Percentiles rank a stretch among this genome's conserved stretches.
phyloP scores from a whole-genome alignment of 768 basidiomycete species.

The Mycena haematopus region DNA sequence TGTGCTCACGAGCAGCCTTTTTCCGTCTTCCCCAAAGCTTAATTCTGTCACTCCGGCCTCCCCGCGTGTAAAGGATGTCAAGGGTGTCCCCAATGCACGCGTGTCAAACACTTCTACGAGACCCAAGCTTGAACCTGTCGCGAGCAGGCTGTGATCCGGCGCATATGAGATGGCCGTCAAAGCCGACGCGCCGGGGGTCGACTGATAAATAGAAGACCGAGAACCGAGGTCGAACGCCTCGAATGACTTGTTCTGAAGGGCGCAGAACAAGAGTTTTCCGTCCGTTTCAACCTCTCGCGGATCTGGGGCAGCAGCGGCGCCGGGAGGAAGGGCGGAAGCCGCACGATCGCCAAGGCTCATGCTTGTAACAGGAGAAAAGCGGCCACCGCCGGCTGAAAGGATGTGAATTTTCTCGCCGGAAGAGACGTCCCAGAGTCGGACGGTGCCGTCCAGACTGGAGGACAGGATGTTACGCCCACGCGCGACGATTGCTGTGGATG shows the following conservation, averaged over 20 bases:
- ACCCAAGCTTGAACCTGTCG: conserved; percentile 64
- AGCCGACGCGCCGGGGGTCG: conserved; percentile 34
- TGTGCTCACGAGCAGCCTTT: conserved; percentile 55
- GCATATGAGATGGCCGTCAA: conserved; percentile 56
- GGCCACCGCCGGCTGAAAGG: conserved; percentile 44
- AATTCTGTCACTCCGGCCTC: conserved; percentile 59
- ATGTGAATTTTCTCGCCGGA: conserved; percentile 54
- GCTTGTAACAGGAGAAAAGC: conserved; percentile 48
- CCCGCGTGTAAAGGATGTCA: conserved; percentile 53
- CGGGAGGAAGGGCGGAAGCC: conserved; percentile 14
- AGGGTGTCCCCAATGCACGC: conserved; percentile 45
- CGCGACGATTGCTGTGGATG: conserved; percentile 66
- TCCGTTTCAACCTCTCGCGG: conserved; percentile 53
- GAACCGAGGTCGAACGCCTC: conserved; percentile 61
- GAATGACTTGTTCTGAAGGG: conserved; percentile 60
- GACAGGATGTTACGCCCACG: conserved; percentile 73
- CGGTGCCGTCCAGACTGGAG: conserved; percentile 68
- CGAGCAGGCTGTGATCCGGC: conserved; percentile 49
- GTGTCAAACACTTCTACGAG: conserved; percentile 63
- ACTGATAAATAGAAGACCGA: conserved; percentile 38
- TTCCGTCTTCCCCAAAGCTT: conserved; percentile 39
- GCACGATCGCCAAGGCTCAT: conserved; percentile 52
- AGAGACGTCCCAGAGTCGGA: conserved; percentile 78
- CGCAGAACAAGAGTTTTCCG: conserved; percentile 58
- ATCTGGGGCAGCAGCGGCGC: conserved; percentile 29